Percentiles rank a stretch among this genome's conserved stretches.
These are phyloP conservation scores for Dictyostelium citrinum DNA, from an alignment of 78 protist species.

Conservation along the genomic window DNA sequence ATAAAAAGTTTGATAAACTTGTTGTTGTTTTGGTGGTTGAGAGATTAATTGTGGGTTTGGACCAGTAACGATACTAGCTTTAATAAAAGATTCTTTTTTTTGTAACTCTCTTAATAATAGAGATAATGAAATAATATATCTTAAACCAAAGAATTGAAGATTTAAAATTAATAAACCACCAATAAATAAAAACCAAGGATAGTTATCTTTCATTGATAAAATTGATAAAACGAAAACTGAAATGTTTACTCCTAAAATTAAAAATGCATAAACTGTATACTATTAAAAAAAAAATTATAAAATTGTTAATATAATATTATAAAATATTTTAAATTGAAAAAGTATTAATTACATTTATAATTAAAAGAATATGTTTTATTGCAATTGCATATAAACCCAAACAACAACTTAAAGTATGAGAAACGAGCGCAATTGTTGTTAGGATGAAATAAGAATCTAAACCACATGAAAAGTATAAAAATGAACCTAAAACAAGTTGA, in stretches of 20 bases:
- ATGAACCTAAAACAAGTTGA: not conserved
- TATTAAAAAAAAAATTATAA: too few relatives aligned
- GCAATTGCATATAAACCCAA: constrained; percentile 12
- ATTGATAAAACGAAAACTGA: constrained; percentile 13
- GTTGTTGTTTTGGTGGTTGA: not conserved
- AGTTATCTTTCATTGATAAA: not conserved
- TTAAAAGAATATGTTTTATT: not conserved
- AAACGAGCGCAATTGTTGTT: not conserved
- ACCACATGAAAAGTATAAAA: not conserved
- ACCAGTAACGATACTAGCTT: not conserved
- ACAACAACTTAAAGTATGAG: constrained; percentile 3
- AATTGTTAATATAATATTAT: too few relatives aligned
- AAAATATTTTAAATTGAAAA: too few relatives aligned
- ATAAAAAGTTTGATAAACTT: not conserved
- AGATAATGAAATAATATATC: not conserved
- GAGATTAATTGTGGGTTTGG: not conserved
- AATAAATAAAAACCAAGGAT: constrained; percentile 42
- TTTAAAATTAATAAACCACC: not conserved
- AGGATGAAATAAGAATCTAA: not conserved
- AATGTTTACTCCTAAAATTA: not conserved
- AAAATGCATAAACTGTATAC: not conserved
- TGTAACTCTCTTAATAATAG: constrained; percentile 12
- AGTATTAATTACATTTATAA: constrained; percentile 32
- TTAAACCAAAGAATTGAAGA: constrained; percentile 26
- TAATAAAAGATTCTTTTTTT: not conserved